Evolutionary conservation across 352 stramenopile genomes (phyloP).

Genomic region (Pythium periplocum): DNA sequence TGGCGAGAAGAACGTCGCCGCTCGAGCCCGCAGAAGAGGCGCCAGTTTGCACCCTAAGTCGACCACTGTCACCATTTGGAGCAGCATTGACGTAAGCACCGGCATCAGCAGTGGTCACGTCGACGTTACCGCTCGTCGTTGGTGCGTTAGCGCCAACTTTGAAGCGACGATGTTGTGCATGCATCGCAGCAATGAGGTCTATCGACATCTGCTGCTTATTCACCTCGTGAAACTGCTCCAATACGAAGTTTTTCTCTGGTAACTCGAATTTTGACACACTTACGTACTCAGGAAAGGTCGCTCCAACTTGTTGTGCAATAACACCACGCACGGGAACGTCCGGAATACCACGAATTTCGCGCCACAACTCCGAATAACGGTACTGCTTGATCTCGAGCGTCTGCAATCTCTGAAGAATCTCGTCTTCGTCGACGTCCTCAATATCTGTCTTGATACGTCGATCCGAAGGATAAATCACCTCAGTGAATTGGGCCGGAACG

Average conservation of each 20-base stretch:
- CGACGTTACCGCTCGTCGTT: constrained; percentile 32
- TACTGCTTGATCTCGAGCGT: constrained; percentile 88
- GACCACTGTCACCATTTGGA: constrained; percentile 24
- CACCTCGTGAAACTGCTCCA: constrained; percentile 91
- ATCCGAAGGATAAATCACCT: constrained; percentile 92
- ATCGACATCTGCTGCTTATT: constrained; percentile 92
- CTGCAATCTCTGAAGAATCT: constrained; percentile 87
- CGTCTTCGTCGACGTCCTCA: constrained; percentile 80
- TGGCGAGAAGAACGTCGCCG: constrained; percentile 17
- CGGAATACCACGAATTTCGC: constrained; percentile 71
- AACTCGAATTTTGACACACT: constrained; percentile 81
- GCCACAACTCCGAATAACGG: constrained; percentile 89
- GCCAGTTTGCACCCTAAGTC: constrained; percentile 34
- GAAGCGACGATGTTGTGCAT: constrained; percentile 75
- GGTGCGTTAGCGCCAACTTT: constrained; percentile 47
- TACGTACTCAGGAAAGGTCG: constrained; percentile 92
- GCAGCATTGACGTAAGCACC: constrained; percentile 37
- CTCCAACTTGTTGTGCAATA: constrained; percentile 89
- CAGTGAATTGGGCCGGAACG: constrained; percentile 85
- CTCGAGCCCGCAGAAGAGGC: constrained; percentile 19
- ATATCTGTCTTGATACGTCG: constrained; percentile 92
- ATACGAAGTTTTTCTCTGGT: constrained; percentile 84
- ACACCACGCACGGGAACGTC: constrained; percentile 84
- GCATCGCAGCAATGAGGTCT: constrained; percentile 87
- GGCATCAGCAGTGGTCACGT: constrained; percentile 37